Evolutionary conservation across 2,329 filamentous ascomycete genomes (phyloP).

Genomic region (Aspergillus neoniger): DNA sequence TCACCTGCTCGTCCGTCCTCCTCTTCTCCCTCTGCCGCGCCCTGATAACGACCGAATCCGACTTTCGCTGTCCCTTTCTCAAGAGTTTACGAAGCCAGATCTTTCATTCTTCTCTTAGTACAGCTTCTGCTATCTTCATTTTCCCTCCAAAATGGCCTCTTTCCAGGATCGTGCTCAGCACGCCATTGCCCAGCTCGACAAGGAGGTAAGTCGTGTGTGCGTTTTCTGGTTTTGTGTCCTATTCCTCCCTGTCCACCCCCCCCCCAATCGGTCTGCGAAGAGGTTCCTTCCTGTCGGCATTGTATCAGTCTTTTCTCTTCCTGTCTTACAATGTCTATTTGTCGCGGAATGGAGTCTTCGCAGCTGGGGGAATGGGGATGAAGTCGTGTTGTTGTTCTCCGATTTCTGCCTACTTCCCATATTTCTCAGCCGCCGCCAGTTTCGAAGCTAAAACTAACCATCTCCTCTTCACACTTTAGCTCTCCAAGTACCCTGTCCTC

Average conservation of each 20-base stretch:
- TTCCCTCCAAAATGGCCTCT: slow-evolving; percentile 40
- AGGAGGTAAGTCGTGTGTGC: slow-evolving; percentile 56
- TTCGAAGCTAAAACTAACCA: slow-evolving; percentile 15
- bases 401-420: slow-evolving; percentile 7
- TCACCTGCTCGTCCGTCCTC: slow-evolving; percentile 6
- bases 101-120: slow-evolving; percentile 6
- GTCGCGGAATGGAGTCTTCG: background rate
- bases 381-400: background rate
- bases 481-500: slow-evolving; percentile 67
- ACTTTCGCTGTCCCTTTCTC: slow-evolving; percentile 1
- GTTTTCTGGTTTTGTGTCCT: slow-evolving; percentile 22
- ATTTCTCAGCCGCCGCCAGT: slow-evolving; percentile 5
- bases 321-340: no score
- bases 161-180: slow-evolving; percentile 66
- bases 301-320: background rate
- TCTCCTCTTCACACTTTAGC: slow-evolving; percentile 44
- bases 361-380: background rate
- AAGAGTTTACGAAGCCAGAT: background rate
- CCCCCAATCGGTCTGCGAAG: background rate
- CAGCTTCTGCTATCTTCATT: slow-evolving; percentile 2
- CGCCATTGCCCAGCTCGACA: slow-evolving; percentile 67
- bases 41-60: slow-evolving; percentile 15
- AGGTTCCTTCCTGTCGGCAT: background rate
- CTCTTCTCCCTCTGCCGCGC: slow-evolving; percentile 1
- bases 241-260: background rate